phyloP scores from a whole-genome alignment of 1,284 basidiomycete genomes.

The Polyporus tsugae region DNA sequence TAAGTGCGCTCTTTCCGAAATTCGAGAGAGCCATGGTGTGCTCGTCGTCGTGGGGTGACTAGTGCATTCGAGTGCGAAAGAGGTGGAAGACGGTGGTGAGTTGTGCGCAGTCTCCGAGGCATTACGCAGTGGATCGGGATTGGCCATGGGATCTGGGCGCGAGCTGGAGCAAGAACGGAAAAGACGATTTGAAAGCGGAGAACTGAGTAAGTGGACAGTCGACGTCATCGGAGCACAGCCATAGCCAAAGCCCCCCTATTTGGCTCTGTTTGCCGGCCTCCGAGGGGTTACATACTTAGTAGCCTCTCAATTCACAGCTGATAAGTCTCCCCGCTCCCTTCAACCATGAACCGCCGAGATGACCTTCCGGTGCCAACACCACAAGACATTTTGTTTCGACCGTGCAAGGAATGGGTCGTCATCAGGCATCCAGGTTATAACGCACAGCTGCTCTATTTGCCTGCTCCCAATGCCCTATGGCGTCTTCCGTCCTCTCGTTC shows the following conservation, averaged over 20 bases:
- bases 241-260: neutral
- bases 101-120: neutral
- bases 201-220: too few species aligned
- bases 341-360: neutral
- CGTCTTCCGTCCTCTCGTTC: neutral
- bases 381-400: neutral
- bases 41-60: neutral
- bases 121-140: neutral
- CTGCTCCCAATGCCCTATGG: neutral
- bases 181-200: neutral
- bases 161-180: neutral
- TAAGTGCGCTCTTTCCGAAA: slow-evolving; percentile 71
- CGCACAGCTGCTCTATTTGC: neutral
- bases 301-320: neutral
- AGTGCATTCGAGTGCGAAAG: neutral
- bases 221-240: neutral
- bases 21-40: slow-evolving; percentile 42
- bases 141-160: neutral
- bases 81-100: neutral
- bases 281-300: too few species aligned
- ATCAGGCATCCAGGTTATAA: neutral
- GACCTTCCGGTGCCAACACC: neutral
- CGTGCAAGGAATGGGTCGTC: neutral
- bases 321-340: neutral
- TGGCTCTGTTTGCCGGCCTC: too few species aligned